Conservation (phyloP, 2,329 filamentous ascomycete species). For the Penicillium palitans region DNA sequence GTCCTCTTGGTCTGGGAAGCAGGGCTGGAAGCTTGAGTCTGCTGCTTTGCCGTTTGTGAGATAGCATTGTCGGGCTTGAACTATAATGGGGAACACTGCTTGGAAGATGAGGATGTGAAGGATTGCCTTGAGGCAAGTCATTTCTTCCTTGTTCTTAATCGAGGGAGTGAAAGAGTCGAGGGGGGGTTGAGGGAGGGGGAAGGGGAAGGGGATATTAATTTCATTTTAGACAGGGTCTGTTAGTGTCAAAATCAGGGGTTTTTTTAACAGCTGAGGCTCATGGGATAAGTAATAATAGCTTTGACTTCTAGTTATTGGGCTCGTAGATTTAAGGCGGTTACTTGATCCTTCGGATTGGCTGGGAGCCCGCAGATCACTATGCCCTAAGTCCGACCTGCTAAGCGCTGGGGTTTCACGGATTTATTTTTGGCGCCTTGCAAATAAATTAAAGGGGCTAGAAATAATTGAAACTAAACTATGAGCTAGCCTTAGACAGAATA, state of each 20-base stretch:
- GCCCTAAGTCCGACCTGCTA: neutral
- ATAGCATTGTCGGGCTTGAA: neutral
- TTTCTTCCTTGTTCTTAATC: neutral
- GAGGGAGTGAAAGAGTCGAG: neutral
- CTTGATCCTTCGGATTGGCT: neutral
- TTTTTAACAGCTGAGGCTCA: neutral
- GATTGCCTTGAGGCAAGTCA: neutral
- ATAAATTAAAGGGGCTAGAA: neutral
- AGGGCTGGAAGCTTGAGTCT: slow-evolving; percentile 2
- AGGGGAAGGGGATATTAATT: neutral
- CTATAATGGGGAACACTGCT: neutral
- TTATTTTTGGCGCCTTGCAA: neutral
- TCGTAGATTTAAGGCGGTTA: neutral
- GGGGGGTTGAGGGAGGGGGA: neutral
- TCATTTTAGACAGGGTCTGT: neutral
- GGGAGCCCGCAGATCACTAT: neutral
- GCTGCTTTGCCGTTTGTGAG: neutral
- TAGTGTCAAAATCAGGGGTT: neutral
- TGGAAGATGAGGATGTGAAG: neutral
- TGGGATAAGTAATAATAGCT: neutral
- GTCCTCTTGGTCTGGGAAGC: neutral
- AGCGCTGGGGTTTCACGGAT: neutral
- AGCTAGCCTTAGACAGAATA: neutral
- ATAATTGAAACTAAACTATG: neutral
- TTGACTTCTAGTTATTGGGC: neutral